Percentiles rank a stretch among this genome's conserved stretches.
Evolutionary conservation across 257 asterid species (phyloP).

Genomic region (Agastache rugosa): DNA sequence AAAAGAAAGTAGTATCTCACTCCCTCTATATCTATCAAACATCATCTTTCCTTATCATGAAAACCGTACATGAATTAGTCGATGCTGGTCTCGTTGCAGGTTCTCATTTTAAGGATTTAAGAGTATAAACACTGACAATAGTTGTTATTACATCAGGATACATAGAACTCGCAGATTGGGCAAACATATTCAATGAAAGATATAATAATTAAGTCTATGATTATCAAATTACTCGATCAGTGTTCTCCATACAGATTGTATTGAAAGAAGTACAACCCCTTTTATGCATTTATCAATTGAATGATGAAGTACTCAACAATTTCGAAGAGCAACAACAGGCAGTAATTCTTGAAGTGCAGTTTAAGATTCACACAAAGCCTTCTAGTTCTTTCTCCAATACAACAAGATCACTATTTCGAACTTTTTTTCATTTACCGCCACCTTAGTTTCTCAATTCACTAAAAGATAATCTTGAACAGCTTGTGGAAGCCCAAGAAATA

Average conservation of each 20-base stretch:
- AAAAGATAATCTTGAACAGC: not conserved
- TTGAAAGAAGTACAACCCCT: not conserved
- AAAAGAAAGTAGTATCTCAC: not conserved
- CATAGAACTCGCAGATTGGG: no score
- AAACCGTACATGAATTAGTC: not conserved
- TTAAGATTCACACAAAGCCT: not conserved
- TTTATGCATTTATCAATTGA: not conserved
- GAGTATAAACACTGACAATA: not conserved
- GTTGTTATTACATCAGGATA: no score
- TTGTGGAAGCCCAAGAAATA: not conserved
- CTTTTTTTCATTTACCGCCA: not conserved
- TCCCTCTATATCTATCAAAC: not conserved
- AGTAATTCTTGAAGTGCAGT: not conserved
- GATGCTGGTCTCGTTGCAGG: not conserved
- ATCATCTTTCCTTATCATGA: not conserved
- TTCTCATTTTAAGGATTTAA: not conserved
- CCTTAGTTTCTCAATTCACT: conserved; percentile 9
- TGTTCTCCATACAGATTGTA: no score
- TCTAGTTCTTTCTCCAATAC: conserved; percentile 10
- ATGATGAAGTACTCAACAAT: not conserved
- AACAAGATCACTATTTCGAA: not conserved
- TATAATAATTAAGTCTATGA: not conserved
- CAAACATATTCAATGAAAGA: not conserved
- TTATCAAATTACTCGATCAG: no score
- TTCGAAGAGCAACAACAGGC: no score